Percentiles rank a stretch among this genome's conserved stretches.
These are phyloP conservation scores for Pinus albicaulis DNA, from an alignment of 75 land plant genomes.

Conservation along the genomic window DNA sequence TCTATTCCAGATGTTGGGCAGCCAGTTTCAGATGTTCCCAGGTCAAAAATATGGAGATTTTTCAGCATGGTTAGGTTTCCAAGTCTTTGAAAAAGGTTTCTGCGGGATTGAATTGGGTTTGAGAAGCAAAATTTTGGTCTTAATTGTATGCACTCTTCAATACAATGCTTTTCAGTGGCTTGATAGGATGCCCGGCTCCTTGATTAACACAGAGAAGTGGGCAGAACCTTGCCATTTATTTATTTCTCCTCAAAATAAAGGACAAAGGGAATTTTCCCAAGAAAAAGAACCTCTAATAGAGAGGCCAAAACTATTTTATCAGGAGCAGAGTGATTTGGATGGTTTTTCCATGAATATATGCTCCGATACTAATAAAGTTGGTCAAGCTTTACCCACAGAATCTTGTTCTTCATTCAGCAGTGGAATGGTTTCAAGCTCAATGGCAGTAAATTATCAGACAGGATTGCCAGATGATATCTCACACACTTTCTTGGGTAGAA, in stretches of 20 bases:
- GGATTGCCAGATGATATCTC: constrained; percentile 20
- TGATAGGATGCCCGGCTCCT: constrained; percentile 57
- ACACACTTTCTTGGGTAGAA: constrained; percentile 51
- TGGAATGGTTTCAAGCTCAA: constrained; percentile 8
- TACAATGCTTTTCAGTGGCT: constrained; percentile 88
- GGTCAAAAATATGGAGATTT: constrained; percentile 66
- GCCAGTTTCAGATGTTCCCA: constrained; percentile 69
- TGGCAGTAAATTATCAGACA: background rate
- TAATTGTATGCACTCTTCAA: constrained; percentile 85
- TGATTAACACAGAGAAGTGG: constrained; percentile 46
- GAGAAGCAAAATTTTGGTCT: constrained; percentile 74
- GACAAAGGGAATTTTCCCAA: background rate
- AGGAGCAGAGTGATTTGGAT: background rate
- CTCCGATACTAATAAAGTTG: background rate
- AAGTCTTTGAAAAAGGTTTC: constrained; percentile 51
- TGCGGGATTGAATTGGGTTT: constrained; percentile 80
- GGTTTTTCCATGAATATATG: background rate
- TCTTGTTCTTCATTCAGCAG: constrained; percentile 31
- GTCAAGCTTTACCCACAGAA: background rate
- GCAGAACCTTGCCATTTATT: constrained; percentile 92
- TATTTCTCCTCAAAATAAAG: constrained; percentile 32
- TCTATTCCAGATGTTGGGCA: constrained; percentile 89
- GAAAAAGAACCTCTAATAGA: constrained; percentile 18
- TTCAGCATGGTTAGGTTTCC: constrained; percentile 67
- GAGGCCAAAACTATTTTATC: background rate